phyloP scores from a whole-genome alignment of 257 asterid species.

The Solanum chilense region DNA sequence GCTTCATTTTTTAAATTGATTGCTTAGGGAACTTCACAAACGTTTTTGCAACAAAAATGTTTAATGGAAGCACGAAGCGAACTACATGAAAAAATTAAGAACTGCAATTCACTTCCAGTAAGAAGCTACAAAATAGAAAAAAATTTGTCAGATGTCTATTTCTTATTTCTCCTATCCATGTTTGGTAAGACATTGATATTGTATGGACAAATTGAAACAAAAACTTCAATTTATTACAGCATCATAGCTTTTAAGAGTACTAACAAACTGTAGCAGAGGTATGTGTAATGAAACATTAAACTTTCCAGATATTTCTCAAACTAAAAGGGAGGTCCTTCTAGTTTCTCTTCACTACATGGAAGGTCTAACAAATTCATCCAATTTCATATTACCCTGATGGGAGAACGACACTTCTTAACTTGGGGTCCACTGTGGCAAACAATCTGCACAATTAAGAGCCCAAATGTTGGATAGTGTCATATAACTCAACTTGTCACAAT shows the following conservation, averaged over 20 bases:
- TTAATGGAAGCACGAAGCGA: not conserved
- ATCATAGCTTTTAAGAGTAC: not conserved
- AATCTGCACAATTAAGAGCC: conserved; percentile 43
- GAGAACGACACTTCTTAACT: conserved; percentile 67
- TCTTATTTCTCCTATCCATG: not conserved
- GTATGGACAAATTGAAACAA: not conserved
- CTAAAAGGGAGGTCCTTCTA: not conserved
- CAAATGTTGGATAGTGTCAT: not conserved
- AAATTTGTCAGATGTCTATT: not conserved
- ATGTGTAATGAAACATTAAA: not conserved
- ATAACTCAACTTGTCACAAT: not conserved
- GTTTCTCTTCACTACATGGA: not conserved
- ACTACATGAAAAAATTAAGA: not conserved
- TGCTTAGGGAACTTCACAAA: not conserved
- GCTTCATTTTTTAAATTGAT: not conserved
- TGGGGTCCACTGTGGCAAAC: conserved; percentile 97
- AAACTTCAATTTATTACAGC: not conserved
- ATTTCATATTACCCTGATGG: conserved; percentile 69
- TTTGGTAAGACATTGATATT: not conserved
- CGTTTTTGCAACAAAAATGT: not conserved
- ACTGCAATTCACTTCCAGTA: not conserved
- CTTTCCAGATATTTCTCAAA: not conserved
- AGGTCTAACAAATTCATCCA: conserved; percentile 4
- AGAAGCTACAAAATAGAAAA: not conserved
- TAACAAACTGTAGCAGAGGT: not conserved